Evolutionary conservation across 805 yeast genomes (phyloP).

Genomic region (Metschnikowia noctiluminum): DNA sequence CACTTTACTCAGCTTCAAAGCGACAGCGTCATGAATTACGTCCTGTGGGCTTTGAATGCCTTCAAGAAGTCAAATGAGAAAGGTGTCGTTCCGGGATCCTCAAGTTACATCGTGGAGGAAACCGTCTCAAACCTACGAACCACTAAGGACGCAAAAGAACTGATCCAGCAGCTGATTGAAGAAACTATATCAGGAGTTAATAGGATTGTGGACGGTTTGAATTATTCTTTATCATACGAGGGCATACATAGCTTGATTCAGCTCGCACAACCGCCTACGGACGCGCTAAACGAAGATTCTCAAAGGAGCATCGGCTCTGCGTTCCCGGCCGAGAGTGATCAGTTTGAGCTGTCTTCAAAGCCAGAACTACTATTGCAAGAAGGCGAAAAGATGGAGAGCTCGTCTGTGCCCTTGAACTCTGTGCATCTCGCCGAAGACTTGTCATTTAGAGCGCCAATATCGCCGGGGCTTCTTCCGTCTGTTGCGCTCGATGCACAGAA

Average conservation of each 20-base stretch:
- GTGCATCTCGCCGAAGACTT: not conserved
- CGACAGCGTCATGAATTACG: not conserved
- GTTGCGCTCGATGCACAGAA: too few relatives aligned
- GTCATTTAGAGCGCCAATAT: not conserved
- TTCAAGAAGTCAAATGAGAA: conserved; percentile 22
- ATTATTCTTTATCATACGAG: conserved; percentile 38
- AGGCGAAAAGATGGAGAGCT: conserved; percentile 5
- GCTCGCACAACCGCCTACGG: conserved; percentile 32
- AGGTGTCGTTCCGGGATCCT: conserved; percentile 47
- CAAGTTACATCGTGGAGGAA: conserved; percentile 49
- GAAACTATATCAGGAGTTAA: conserved; percentile 9
- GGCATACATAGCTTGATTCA: conserved; percentile 38
- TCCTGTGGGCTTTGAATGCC: conserved; percentile 35
- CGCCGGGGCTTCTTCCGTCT: too few relatives aligned
- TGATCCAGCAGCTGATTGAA: conserved; percentile 15
- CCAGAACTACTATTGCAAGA: conserved; percentile 10
- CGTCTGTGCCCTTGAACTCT: not conserved
- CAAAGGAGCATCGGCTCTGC: conserved; percentile 1
- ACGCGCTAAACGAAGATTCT: conserved; percentile 4
- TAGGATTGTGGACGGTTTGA: conserved; percentile 11
- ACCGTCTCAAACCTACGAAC: conserved; percentile 24
- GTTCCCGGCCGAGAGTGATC: conserved; percentile 4
- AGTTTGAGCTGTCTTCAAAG: conserved; percentile 1
- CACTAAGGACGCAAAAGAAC: conserved; percentile 35
- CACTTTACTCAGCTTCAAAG: too few relatives aligned